phyloP scores from a whole-genome alignment of 2,329 filamentous ascomycete species.

The Xylariaceae sp. region DNA sequence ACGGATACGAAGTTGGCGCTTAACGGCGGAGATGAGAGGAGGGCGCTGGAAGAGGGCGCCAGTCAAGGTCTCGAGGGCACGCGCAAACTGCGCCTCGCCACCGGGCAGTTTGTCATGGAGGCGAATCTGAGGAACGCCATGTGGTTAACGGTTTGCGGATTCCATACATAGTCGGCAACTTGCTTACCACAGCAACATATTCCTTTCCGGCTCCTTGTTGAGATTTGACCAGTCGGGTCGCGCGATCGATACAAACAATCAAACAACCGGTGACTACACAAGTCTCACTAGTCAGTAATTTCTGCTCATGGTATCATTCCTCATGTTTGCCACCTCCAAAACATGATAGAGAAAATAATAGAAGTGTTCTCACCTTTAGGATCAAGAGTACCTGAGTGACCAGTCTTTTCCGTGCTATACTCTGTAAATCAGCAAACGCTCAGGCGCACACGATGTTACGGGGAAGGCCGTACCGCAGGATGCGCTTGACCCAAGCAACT shows the following conservation, averaged over 20 bases:
- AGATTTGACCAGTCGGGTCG: constrained; percentile 95
- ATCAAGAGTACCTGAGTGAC: constrained; percentile 95
- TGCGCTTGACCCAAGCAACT: constrained; percentile 98
- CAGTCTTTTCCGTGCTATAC: constrained; percentile 83
- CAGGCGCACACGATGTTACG: neutral
- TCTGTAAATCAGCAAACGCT: constrained; percentile 17
- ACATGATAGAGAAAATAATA: neutral
- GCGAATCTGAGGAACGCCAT: constrained; percentile 52
- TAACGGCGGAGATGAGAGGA: constrained; percentile 95
- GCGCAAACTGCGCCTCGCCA: constrained; percentile 86
- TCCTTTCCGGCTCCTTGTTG: constrained; percentile 99
- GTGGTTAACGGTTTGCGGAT: neutral
- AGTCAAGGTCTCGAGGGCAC: constrained; percentile 91
- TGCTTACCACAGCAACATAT: constrained; percentile 73
- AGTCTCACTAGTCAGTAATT: constrained; percentile 38
- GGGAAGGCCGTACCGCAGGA: constrained; percentile 16
- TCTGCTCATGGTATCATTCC: neutral
- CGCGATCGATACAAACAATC: constrained; percentile 80
- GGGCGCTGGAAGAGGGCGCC: constrained; percentile 96
- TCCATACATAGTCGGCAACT: neutral
- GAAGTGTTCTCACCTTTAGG: constrained; percentile 17
- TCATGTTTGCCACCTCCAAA: neutral
- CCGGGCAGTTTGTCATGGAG: constrained; percentile 94
- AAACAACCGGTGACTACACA: constrained; percentile 77
- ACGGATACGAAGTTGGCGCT: constrained; percentile 96